These are phyloP conservation scores for Hymenoscyphus repandus DNA, from an alignment of 2,329 filamentous ascomycete genomes.

Conservation along the genomic window DNA sequence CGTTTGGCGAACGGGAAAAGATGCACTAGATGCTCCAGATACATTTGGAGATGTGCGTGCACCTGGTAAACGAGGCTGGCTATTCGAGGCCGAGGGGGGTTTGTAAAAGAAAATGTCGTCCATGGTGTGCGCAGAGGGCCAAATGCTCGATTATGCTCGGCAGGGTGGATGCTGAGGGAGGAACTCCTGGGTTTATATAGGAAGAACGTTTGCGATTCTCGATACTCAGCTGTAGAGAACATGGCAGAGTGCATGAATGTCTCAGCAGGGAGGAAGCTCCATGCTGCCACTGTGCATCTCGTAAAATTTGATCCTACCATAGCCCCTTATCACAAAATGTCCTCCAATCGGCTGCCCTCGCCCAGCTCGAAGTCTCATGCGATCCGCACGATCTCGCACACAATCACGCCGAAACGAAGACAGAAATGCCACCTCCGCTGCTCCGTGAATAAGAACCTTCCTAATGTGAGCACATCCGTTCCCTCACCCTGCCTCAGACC, in stretches of 20 bases:
- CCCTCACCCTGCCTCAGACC: slow-evolving; percentile 3
- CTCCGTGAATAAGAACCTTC: neutral
- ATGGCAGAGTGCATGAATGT: slow-evolving; percentile 1
- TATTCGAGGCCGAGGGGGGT: slow-evolving; percentile 6
- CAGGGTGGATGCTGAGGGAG: slow-evolving; percentile 1
- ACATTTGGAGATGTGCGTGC: slow-evolving; percentile 3
- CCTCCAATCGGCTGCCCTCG: neutral
- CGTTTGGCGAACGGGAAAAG: slow-evolving; percentile 10
- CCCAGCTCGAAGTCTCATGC: neutral
- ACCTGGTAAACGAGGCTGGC: slow-evolving; percentile 9
- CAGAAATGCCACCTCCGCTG: neutral
- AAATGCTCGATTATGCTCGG: neutral
- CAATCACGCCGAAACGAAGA: neutral
- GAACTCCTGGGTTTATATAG: slow-evolving; percentile 5
- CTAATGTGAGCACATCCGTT: neutral
- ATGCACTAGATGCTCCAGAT: slow-evolving; percentile 2
- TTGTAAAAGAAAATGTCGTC: slow-evolving; percentile 7
- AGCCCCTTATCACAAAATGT: neutral
- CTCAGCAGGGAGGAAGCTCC: neutral
- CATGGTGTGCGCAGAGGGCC: neutral
- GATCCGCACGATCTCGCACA: neutral
- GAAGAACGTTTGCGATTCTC: neutral
- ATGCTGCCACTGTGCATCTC: neutral
- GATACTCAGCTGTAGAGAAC: neutral
- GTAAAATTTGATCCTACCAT: neutral